phyloP scores from a whole-genome alignment of 2,329 filamentous ascomycete species.

The Botrytis pseudocinerea region DNA sequence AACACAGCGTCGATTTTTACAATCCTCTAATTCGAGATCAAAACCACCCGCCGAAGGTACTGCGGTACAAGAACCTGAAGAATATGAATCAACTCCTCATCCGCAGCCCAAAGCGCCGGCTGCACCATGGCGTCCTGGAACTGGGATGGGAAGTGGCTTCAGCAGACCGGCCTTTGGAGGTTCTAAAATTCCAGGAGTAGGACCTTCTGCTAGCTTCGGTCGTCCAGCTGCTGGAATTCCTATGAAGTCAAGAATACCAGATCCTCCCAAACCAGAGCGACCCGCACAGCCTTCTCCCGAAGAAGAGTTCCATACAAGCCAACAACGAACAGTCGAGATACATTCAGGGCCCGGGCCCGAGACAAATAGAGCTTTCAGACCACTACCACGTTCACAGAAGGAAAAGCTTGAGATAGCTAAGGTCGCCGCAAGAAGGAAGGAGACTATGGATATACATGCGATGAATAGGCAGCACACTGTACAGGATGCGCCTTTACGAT shows the following conservation, averaged over 20 bases:
- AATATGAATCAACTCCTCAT: conserved; percentile 15
- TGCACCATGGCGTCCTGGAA: conserved; percentile 30
- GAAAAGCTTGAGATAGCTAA: not conserved
- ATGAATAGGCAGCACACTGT: conserved; percentile 4
- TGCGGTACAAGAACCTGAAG: conserved; percentile 26
- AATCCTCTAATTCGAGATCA: conserved; percentile 36
- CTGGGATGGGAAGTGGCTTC: conserved; percentile 13
- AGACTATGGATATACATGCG: conserved; percentile 5
- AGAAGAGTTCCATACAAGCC: not conserved
- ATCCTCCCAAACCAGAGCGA: conserved; percentile 13
- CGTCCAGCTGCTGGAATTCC: conserved; percentile 16
- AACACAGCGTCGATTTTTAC: conserved; percentile 39
- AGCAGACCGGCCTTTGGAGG: not conserved
- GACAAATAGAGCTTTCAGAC: conserved; percentile 33
- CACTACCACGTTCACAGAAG: conserved; percentile 20
- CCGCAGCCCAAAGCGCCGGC: conserved; percentile 5
- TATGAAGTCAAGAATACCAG: conserved; percentile 19
- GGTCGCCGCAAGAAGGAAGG: not conserved
- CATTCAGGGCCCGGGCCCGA: conserved; percentile 35
- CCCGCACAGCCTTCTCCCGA: not conserved
- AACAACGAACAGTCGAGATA: conserved; percentile 26
- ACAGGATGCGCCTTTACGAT: not conserved
- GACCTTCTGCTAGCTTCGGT: not conserved
- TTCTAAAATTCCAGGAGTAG: conserved; percentile 12
- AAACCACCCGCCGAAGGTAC: conserved; percentile 33